Base-by-base conservation (phyloP, 148 eudicot species). In the Silene conica region DNA sequence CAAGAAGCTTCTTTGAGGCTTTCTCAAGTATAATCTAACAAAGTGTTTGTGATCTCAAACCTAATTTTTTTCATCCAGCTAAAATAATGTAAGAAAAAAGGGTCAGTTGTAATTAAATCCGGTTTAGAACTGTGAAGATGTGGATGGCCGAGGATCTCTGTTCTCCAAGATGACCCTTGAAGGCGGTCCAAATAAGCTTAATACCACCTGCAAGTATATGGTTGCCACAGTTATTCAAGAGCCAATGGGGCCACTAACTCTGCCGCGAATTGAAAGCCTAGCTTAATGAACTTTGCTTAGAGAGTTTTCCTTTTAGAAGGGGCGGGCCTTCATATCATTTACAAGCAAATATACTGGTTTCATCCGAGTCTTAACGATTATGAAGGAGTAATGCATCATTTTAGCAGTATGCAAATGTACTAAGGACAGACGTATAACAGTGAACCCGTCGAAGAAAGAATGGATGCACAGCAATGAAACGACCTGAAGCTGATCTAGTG, bases 131-230 rank as follows among this genome's bases (percentile, higher is more conserved):
- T 79, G 84, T 21, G 93, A 84, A 7, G 89, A 84, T 67, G 85
- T 83, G n/a, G 93, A 85, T 8, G 85, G 85, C 70, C 84, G 86
- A 78, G 87, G 81, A 55, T 90, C 96, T 86, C 84, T 87, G 76
- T 78, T 85, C 75, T 88, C 89, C 13, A 80, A 71, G 10, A 83
- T 76, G 67, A 87, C 81, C 76, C 92, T 92, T 25, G 96, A 88
- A 20, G 93, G 97, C 21, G 97, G 97, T 69, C 97, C 97, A 67
- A 88, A 83, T 81, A 90, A 82, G 84, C 97, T 92, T 72, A 92
- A 81, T 48, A 92, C 58, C 52, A 88, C 97, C 97, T 92, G 86
- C 82, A 84, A 69, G 55, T 25, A 59, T 25, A 59, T 7, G n/a
- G 23, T 22, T 3, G 16, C 59, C 67, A 22, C 16, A 45, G 59